Percentiles rank a stretch among this genome's conserved stretches.
Conservation (phyloP, 768 basidiomycete genomes). For the Scleroderma citrinum region DNA sequence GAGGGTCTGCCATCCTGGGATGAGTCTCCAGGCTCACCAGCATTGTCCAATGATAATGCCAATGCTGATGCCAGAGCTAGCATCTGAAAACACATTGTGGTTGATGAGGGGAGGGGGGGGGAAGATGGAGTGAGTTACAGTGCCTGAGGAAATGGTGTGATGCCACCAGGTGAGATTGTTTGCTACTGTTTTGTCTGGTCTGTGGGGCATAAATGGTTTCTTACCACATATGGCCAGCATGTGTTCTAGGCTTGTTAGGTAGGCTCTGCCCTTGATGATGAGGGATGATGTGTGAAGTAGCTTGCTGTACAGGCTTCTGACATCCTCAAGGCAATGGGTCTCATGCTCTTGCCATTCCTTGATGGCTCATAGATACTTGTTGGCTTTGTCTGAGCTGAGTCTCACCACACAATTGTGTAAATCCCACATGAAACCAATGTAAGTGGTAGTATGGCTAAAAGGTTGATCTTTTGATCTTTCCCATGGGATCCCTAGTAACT, state of each 20-base stretch:
- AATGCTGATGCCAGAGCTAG: slow-evolving; percentile 9
- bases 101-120: slow-evolving; percentile 5
- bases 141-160: neutral
- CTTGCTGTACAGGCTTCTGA: slow-evolving; percentile 35
- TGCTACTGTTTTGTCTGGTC: neutral
- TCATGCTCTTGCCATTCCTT: neutral
- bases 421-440: slow-evolving; percentile 34
- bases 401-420: slow-evolving; percentile 10
- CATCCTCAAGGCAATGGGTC: slow-evolving; percentile 30
- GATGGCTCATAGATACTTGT: too few relatives aligned
- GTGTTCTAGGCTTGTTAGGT: slow-evolving; percentile 34
- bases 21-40: slow-evolving; percentile 11
- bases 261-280: slow-evolving; percentile 31
- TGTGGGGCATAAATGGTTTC: slow-evolving; percentile 26
- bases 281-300: slow-evolving; percentile 31
- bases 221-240: slow-evolving; percentile 26
- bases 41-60: slow-evolving; percentile 1
- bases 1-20: slow-evolving; percentile 6
- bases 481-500: slow-evolving; percentile 8
- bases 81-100: neutral
- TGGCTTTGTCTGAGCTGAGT: slow-evolving; percentile 12
- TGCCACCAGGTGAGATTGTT: neutral
- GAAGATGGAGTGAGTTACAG: too few relatives aligned
- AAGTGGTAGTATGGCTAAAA: neutral
- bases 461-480: slow-evolving; percentile 9